These are phyloP conservation scores for Phytophthora citricola DNA, from an alignment of 352 stramenopile species.

Conservation along the genomic window DNA sequence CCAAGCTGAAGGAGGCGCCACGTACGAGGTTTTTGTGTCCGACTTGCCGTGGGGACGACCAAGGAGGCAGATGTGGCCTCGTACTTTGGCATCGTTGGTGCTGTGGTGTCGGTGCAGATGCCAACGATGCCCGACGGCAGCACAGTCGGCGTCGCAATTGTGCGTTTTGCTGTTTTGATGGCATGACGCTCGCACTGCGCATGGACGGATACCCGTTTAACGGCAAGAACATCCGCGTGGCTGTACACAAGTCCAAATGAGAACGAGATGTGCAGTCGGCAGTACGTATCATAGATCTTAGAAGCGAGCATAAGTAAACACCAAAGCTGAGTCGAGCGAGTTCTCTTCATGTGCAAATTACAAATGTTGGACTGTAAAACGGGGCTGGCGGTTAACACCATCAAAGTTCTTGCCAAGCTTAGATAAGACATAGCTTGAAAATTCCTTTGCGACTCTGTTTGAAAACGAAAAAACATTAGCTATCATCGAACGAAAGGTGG, in stretches of 20 bases:
- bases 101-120: constrained; percentile 66
- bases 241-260: constrained; percentile 46
- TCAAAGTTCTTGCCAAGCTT: neutral
- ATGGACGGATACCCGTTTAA: constrained; percentile 80
- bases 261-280: constrained; percentile 1
- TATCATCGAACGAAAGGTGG: neutral
- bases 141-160: constrained; percentile 71
- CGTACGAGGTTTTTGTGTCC: constrained; percentile 69
- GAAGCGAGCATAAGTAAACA: constrained; percentile 33
- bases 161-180: constrained; percentile 60
- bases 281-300: constrained; percentile 43
- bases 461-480: constrained; percentile 4
- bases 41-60: constrained; percentile 61
- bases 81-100: constrained; percentile 68
- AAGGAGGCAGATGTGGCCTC: constrained; percentile 58
- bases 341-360: constrained; percentile 2
- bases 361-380: constrained; percentile 6
- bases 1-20: constrained; percentile 15
- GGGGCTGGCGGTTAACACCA: neutral
- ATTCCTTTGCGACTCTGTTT: constrained; percentile 11
- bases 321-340: constrained; percentile 4
- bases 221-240: constrained; percentile 69
- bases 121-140: constrained; percentile 75
- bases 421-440: constrained; percentile 19
- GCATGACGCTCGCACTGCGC: constrained; percentile 56